Percentiles rank a stretch among this genome's conserved stretches.
These are phyloP conservation scores for Borealophlyctis nickersoniae DNA, from an alignment of 192 early-diverging fungal species.

Conservation along the genomic window DNA sequence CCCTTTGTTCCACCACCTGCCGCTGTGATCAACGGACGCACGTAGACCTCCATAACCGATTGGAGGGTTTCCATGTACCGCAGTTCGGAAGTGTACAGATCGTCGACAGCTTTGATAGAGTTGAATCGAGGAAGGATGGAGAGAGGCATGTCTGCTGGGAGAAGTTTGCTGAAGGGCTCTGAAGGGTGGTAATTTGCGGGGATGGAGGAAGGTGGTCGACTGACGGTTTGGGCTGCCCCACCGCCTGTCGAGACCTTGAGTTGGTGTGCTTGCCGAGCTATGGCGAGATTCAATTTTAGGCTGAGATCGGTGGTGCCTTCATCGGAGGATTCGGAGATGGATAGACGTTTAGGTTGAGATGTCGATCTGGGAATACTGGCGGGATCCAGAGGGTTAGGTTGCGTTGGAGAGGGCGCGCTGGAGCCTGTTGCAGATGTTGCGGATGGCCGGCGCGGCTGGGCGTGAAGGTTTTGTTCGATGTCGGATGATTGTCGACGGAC, in stretches of 20 bases:
- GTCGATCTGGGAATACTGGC: no score
- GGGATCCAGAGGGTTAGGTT: no score
- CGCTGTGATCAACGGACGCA: conserved; percentile 18
- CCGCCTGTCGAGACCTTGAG: neutral
- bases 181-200: neutral
- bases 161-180: conserved; percentile 14
- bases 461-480: neutral
- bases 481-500: neutral
- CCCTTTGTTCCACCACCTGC: neutral
- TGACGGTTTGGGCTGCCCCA: neutral
- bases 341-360: no score
- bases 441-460: neutral
- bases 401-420: neutral
- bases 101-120: conserved; percentile 14
- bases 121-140: neutral
- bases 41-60: conserved; percentile 24
- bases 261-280: neutral
- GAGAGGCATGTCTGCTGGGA: neutral
- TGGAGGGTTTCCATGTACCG: conserved; percentile 21
- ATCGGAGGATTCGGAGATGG: no score
- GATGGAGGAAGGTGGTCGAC: neutral
- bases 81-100: conserved; percentile 20
- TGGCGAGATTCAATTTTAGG: no score
- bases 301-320: no score
- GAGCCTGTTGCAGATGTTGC: neutral